Percentiles rank a stretch among this genome's conserved stretches.
Conservation (phyloP, 768 basidiomycete genomes). For the Megacollybia marginata region DNA sequence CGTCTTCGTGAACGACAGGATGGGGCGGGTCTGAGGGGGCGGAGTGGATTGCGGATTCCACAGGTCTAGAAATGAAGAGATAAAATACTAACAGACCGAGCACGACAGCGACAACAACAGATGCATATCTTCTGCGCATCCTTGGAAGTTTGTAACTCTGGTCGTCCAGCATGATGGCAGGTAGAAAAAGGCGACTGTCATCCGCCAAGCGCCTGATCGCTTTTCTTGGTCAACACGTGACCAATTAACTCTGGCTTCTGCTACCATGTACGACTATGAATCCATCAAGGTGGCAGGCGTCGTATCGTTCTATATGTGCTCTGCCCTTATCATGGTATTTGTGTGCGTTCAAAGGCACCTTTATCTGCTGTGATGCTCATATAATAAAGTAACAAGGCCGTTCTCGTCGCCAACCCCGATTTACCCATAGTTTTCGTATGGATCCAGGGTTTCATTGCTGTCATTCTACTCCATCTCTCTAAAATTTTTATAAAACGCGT, state of each 20-base stretch:
- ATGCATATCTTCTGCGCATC: not conserved
- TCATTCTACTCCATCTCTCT: conserved; percentile 51
- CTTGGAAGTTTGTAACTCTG: not conserved
- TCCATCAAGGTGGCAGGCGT: conserved; percentile 56
- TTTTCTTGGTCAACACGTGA: not conserved
- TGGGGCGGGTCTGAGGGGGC: not conserved
- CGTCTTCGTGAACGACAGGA: not conserved
- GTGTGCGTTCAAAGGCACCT: conserved; percentile 21
- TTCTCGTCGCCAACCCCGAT: conserved; percentile 58
- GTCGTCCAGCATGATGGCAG: too few species aligned
- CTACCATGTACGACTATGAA: conserved; percentile 8
- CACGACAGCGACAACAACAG: not conserved
- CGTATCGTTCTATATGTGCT: conserved; percentile 71
- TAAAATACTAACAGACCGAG: not conserved
- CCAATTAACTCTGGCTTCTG: not conserved
- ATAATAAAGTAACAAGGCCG: conserved; percentile 61
- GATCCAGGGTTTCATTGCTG: conserved; percentile 61
- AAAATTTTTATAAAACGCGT: conserved; percentile 41
- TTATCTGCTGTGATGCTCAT: not conserved
- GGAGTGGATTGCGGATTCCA: not conserved
- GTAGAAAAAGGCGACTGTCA: not conserved
- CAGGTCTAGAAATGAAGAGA: not conserved
- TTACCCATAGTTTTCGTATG: conserved; percentile 64
- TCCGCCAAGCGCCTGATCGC: not conserved
- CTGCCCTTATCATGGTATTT: conserved; percentile 61